These are phyloP conservation scores for Fusarium sp. DNA, from an alignment of 2,329 filamentous ascomycete species.

Conservation along the genomic window DNA sequence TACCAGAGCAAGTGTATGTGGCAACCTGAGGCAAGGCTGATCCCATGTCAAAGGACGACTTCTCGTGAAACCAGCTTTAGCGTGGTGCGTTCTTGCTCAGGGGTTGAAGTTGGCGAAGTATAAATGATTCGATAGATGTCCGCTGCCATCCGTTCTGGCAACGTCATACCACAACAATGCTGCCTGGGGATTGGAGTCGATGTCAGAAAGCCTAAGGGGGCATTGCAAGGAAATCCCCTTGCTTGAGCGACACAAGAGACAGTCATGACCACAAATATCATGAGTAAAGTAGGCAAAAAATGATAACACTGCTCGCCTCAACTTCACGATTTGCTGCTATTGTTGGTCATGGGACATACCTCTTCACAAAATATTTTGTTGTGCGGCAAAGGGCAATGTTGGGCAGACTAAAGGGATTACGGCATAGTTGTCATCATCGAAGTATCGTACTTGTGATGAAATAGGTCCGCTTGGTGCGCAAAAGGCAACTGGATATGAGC, in stretches of 20 bases:
- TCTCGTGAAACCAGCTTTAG: neutral
- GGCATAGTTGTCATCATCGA: slow-evolving; percentile 10
- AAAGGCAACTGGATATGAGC: slow-evolving; percentile 5
- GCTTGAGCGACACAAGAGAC: neutral
- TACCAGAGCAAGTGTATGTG: neutral
- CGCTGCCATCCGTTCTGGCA: neutral
- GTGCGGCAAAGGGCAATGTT: slow-evolving; percentile 3
- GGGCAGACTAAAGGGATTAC: neutral
- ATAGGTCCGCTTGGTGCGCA: slow-evolving; percentile 16
- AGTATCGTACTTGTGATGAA: neutral
- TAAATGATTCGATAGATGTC: neutral
- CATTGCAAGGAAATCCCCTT: slow-evolving; percentile 1
- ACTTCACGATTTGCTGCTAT: slow-evolving; percentile 18
- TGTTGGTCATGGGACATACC: slow-evolving; percentile 14
- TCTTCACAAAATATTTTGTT: slow-evolving; percentile 1
- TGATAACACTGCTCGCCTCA: slow-evolving; percentile 5
- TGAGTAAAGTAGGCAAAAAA: neutral
- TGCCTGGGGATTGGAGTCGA: slow-evolving; percentile 16
- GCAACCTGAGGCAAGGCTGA: slow-evolving; percentile 9
- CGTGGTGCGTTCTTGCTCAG: neutral
- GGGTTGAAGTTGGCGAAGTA: neutral
- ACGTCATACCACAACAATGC: slow-evolving; percentile 10
- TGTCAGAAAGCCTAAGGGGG: slow-evolving; percentile 5
- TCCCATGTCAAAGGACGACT: slow-evolving; percentile 11
- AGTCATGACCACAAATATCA: neutral